Conservation (phyloP, 2,329 filamentous ascomycete species). For the Periconia sp. region DNA sequence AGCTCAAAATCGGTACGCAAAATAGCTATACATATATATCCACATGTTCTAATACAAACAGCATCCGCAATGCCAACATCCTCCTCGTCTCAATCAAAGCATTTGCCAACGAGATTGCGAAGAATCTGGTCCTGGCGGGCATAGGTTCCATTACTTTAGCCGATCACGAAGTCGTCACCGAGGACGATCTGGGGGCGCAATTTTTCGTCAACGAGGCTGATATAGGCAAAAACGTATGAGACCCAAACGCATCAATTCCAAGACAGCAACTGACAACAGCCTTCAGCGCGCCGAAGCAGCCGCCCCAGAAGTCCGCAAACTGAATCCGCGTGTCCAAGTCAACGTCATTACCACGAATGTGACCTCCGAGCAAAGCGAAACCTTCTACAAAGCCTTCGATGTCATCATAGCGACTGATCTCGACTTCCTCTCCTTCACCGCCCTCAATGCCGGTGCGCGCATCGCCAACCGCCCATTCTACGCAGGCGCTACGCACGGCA, state of each 20-base stretch:
- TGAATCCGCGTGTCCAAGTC: slow-evolving; percentile 87
- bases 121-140: slow-evolving; percentile 93
- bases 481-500: slow-evolving; percentile 80
- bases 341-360: slow-evolving; percentile 70
- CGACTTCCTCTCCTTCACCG: slow-evolving; percentile 70
- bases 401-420: slow-evolving; percentile 90
- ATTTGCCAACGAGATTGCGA: slow-evolving; percentile 90
- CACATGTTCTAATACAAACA: slow-evolving; percentile 36
- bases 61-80: slow-evolving; percentile 85
- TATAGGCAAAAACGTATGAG: slow-evolving; percentile 70
- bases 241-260: not conserved
- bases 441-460: slow-evolving; percentile 84
- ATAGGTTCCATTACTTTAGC: slow-evolving; percentile 87
- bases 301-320: slow-evolving; percentile 72
- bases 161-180: slow-evolving; percentile 73
- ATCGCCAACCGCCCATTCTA: slow-evolving; percentile 82
- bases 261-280: not conserved
- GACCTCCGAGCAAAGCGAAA: slow-evolving; percentile 58
- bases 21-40: not conserved
- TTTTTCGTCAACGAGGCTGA: slow-evolving; percentile 75
- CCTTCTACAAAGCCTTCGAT: slow-evolving; percentile 79
- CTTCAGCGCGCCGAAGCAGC: slow-evolving; percentile 76
- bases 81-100: slow-evolving; percentile 86
- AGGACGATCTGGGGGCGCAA: slow-evolving; percentile 70
- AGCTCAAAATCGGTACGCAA: slow-evolving; percentile 72